phyloP scores from a whole-genome alignment of 2,329 filamentous ascomycete species.

The Aspergillus brasiliensis region DNA sequence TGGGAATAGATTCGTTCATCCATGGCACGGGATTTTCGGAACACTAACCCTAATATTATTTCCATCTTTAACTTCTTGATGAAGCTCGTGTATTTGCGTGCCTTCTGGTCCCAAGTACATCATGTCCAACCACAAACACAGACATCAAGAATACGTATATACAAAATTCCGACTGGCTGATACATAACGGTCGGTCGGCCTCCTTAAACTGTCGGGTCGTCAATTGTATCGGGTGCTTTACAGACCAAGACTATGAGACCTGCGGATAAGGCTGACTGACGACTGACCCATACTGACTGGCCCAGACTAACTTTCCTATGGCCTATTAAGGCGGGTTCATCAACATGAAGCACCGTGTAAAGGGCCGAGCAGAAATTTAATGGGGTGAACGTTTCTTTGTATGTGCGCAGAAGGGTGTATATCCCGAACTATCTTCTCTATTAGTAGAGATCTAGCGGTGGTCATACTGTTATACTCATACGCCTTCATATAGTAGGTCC shows the following conservation, averaged over 20 bases:
- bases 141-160: not conserved
- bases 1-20: not conserved
- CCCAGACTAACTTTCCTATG: not conserved
- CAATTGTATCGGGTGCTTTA: not conserved
- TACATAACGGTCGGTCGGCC: not conserved
- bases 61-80: not conserved
- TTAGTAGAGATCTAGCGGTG: not conserved
- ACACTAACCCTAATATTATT: not conserved
- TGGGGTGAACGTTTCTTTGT: not conserved
- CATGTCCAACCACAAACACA: not conserved
- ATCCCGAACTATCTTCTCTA: not conserved
- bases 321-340: not conserved
- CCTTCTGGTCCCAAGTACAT: not conserved
- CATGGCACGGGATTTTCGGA: not conserved
- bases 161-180: not conserved
- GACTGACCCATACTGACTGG: not conserved
- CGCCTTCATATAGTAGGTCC: not conserved
- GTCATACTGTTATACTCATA: not conserved
- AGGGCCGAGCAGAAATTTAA: not conserved
- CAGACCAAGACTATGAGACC: not conserved
- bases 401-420: not conserved
- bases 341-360: not conserved
- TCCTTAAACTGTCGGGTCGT: not conserved
- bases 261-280: constrained; percentile 1
- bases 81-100: not conserved